Conservation (phyloP, 805 yeast genomes). For the Cyberlindnera amylophila region DNA sequence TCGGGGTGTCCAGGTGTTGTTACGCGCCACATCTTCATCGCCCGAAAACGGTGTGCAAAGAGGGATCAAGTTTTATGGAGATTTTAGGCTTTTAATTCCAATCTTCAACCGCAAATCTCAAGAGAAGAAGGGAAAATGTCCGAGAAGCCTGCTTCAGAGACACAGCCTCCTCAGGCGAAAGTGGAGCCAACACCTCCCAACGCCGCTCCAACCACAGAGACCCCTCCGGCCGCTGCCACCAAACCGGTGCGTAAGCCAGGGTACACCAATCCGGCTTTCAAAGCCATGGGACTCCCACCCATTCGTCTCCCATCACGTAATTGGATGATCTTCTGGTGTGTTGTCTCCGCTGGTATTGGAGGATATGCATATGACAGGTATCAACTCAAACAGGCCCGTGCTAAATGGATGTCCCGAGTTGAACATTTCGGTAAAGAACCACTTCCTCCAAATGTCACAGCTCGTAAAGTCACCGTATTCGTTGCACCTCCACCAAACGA, state of each 20-base stretch:
- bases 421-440: constrained; percentile 47
- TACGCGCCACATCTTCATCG: constrained; percentile 2
- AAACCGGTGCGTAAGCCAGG: constrained; percentile 27
- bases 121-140: constrained; percentile 3
- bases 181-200: not conserved
- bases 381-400: constrained; percentile 63
- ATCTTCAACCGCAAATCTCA: no score
- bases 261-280: constrained; percentile 72
- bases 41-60: not conserved
- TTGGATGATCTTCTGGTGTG: constrained; percentile 87
- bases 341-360: constrained; percentile 63
- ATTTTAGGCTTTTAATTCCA: not conserved
- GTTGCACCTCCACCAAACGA: constrained; percentile 98
- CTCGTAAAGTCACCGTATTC: constrained; percentile 77
- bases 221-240: not conserved
- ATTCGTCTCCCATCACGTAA: constrained; percentile 82
- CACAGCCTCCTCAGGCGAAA: not conserved
- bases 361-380: constrained; percentile 75
- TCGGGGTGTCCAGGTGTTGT: constrained; percentile 6
- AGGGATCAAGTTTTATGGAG: not conserved
- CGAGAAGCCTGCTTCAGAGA: constrained; percentile 2
- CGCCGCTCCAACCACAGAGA: not conserved
- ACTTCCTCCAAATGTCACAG: constrained; percentile 44
- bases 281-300: constrained; percentile 80
- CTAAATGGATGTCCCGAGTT: constrained; percentile 61